Evolutionary conservation across 2,329 filamentous ascomycete species (phyloP), one percentile per base, ranked within the genome.

Genomic region (Paecilomyces variotii): DNA sequence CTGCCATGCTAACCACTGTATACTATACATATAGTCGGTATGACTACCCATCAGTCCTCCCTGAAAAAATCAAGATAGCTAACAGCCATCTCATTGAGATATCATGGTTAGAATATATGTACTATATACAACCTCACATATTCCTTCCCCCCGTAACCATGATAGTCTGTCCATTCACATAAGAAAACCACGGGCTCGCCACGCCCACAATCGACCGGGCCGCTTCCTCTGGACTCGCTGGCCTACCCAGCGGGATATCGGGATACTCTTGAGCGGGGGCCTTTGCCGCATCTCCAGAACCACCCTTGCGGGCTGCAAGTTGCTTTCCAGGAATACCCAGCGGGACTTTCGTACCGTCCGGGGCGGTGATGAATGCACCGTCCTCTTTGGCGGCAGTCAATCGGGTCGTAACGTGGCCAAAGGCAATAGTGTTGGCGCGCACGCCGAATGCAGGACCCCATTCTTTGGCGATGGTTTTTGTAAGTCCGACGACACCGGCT

Each of bases 401-500:
- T 2, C 91, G 80, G 0, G 91, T 96, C 65, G 84, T 77, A 64
- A 96, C 93, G 70, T 87, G 84, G 0, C 91, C 91, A 67, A 95
- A 96, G 3, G 90, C 90, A 56, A 96, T 80, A 12, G 90, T 91
- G 74, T 96, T 96, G 49, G 87, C 83, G 59, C 91, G 81, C 4
- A 96, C 91, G 56, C 90, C 91, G 67, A 92, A 96, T 39, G 80
- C 74, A 0, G 89, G 90, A 0, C 91, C 91, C 91, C 91, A 96
- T 78, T 96, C 87, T 78, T 96, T 95, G 2, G 91, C 90, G 69
- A 96, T 90, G 1, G 90, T 91, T 79, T 94, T 95, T 35, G 88
- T 92, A 59, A 96, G 81, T 4, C 91, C 91, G 10, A 84, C 84
- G 12, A 96, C 84, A 53, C 90, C 91, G 2, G 91, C 89, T 79